Evolutionary conservation across 495 filamentous ascomycete species (phyloP).

Genomic region (Apiosordaria backusii): DNA sequence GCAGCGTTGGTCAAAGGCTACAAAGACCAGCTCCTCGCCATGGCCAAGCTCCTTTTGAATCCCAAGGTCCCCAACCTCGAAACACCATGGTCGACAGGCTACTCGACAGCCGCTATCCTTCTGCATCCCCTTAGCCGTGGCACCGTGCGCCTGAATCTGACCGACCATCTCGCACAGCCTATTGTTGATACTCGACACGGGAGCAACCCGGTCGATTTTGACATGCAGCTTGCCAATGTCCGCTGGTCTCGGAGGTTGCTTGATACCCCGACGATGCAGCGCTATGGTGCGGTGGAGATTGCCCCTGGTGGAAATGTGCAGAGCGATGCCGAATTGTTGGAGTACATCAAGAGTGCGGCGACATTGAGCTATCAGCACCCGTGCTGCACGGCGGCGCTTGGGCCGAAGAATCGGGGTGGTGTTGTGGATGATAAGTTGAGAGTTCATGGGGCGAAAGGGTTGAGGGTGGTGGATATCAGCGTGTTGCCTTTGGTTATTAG

Average conservation of each 20-base stretch:
- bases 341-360: slow-evolving; percentile 13
- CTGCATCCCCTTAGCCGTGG: slow-evolving; percentile 35
- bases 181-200: slow-evolving; percentile 32
- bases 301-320: slow-evolving; percentile 13
- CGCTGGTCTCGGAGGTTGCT: slow-evolving; percentile 24
- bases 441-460: slow-evolving; percentile 36
- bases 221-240: slow-evolving; percentile 23
- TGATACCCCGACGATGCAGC: slow-evolving; percentile 17
- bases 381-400: slow-evolving; percentile 51
- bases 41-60: slow-evolving; percentile 19
- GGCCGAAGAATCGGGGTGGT: slow-evolving; percentile 50
- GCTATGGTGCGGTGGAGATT: slow-evolving; percentile 17
- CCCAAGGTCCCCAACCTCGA: slow-evolving; percentile 24
- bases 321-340: slow-evolving; percentile 13
- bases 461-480: slow-evolving; percentile 33
- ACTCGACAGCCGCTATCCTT: slow-evolving; percentile 20
- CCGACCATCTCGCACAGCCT: slow-evolving; percentile 31
- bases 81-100: slow-evolving; percentile 26
- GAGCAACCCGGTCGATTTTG: slow-evolving; percentile 34
- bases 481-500: slow-evolving; percentile 47
- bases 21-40: slow-evolving; percentile 18
- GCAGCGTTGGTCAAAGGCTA: slow-evolving; percentile 25
- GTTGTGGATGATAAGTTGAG: slow-evolving; percentile 38
- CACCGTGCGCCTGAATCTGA: slow-evolving; percentile 32
- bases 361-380: slow-evolving; percentile 23